A percentile compares a stretch with the other conserved stretches of the same genome.
Conservation (phyloP, 345 rosid species). For the Eucalyptus marginata region DNA sequence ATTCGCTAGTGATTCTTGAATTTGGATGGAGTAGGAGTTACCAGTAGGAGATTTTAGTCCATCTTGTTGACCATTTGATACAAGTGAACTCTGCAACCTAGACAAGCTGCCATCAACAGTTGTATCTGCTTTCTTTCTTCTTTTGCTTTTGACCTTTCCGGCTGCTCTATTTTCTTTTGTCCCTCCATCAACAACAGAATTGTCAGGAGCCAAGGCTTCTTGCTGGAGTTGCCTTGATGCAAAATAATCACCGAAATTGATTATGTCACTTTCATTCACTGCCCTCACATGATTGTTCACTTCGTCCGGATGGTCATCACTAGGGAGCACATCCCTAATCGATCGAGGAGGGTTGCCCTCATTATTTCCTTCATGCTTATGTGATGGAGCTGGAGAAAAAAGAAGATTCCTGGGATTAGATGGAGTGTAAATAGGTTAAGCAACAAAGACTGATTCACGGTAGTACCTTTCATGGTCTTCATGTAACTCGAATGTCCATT, state of each 20-base stretch:
- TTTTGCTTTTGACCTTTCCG: constrained; percentile 1
- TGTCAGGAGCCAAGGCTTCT: constrained; percentile 5
- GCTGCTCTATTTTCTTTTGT: neutral
- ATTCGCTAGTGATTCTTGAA: constrained; percentile 4
- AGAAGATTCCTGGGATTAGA: neutral
- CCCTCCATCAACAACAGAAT: constrained; percentile 11
- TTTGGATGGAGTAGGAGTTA: constrained; percentile 6
- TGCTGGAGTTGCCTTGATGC: constrained; percentile 6
- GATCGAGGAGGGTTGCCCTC: neutral
- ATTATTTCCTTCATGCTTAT: neutral
- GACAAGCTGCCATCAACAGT: neutral
- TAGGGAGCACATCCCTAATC: neutral
- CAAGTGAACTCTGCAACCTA: constrained; percentile 5
- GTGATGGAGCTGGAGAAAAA: neutral
- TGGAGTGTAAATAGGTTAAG: neutral
- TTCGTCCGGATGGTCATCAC: neutral
- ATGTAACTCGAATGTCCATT: neutral
- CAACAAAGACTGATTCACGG: neutral
- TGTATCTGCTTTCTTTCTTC: constrained; percentile 8
- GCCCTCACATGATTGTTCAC: neutral
- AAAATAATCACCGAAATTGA: constrained; percentile 24
- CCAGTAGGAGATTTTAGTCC: constrained; percentile 11
- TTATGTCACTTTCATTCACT: constrained; percentile 2
- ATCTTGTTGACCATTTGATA: constrained; percentile 4
- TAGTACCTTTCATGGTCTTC: neutral